These are phyloP conservation scores for Monilinia aucupariae DNA, from an alignment of 2,329 filamentous ascomycete species.

Conservation along the genomic window DNA sequence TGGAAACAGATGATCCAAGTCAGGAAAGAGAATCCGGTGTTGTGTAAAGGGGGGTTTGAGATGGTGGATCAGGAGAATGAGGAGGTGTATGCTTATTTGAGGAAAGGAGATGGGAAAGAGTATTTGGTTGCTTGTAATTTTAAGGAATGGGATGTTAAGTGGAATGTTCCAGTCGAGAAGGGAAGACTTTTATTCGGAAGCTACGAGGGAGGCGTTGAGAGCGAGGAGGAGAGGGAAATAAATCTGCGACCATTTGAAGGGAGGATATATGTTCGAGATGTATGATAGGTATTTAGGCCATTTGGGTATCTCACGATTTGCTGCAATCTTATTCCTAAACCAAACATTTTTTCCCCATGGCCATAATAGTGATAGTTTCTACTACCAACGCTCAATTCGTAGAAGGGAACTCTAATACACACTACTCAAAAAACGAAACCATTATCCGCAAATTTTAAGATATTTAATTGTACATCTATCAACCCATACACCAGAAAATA, in stretches of 20 bases:
- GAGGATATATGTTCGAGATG: background rate
- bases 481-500: background rate
- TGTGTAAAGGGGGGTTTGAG: conserved; percentile 26
- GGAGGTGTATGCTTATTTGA: conserved; percentile 15
- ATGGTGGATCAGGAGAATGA: conserved; percentile 15
- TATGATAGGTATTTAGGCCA: background rate
- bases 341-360: too few species aligned
- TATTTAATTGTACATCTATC: too few species aligned
- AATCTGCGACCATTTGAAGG: conserved; percentile 7
- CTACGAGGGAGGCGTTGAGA: background rate
- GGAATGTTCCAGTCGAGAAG: background rate
- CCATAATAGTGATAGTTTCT: too few species aligned
- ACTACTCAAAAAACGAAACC: background rate
- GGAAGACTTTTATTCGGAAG: background rate
- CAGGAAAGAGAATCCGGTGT: conserved; percentile 21
- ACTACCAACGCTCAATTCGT: background rate
- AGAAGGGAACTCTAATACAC: too few species aligned
- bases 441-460: background rate
- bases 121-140: conserved; percentile 10
- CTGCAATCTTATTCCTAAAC: background rate
- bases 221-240: background rate
- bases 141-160: background rate
- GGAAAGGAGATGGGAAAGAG: conserved; percentile 3
- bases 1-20: conserved; percentile 21
- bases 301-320: background rate